phyloP scores from a whole-genome alignment of 768 basidiomycete species.

The Clathrus columnatus region DNA sequence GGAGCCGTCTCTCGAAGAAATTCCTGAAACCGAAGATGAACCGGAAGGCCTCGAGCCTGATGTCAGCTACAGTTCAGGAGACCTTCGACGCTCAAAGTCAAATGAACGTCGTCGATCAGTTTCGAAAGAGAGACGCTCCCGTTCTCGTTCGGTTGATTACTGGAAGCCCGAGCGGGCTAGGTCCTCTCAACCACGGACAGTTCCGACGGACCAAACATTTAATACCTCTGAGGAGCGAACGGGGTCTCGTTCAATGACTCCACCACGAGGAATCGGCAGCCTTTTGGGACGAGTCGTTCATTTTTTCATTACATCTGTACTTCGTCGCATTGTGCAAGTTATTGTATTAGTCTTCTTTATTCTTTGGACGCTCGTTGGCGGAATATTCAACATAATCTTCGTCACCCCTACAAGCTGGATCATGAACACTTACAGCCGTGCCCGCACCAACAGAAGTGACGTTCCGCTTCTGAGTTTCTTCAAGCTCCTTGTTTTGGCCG shows the following conservation, averaged over 20 bases:
- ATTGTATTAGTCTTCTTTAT: constrained; percentile 15
- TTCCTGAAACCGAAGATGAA: constrained; percentile 56
- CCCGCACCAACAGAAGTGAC: not conserved
- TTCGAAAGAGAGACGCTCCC: not conserved
- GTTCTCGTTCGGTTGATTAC: not conserved
- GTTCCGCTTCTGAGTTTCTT: constrained; percentile 17
- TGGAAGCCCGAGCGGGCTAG: not conserved
- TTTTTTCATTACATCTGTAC: constrained; percentile 23
- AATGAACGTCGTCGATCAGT: not conserved
- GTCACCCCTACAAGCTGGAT: constrained; percentile 39
- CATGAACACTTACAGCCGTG: constrained; percentile 18
- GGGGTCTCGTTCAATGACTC: not conserved
- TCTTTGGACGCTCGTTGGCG: constrained; percentile 36
- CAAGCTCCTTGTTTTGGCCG: constrained; percentile 36
- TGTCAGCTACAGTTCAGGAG: not conserved
- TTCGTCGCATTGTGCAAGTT: constrained; percentile 15
- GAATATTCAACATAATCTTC: constrained; percentile 38
- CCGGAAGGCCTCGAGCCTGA: not conserved
- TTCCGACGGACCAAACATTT: not conserved
- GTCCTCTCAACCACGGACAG: not conserved
- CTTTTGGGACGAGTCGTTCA: constrained; percentile 37
- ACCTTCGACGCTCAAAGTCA: not conserved
- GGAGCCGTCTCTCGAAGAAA: constrained; percentile 37
- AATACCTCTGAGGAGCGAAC: not conserved
- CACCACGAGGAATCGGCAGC: constrained; percentile 38